Base-by-base conservation (phyloP, 345 rosid genomes). In the Corymbia maculata region DNA sequence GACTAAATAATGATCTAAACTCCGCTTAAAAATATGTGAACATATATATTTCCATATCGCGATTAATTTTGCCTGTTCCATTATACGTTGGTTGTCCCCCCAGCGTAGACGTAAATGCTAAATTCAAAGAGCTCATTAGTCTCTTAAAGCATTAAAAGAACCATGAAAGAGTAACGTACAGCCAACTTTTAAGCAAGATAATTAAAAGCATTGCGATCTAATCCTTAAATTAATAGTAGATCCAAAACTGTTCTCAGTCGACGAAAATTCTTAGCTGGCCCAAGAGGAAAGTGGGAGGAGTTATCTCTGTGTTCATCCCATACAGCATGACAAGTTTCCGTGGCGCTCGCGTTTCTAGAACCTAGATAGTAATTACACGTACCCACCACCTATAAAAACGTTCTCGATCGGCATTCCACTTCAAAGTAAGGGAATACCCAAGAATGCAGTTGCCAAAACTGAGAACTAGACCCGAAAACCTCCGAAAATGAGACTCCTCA, bases 41-140 rank as follows among this genome's bases (percentile, higher is more conserved):
- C 45, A 68, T 68, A 59, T 4, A 59, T 59, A 59, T 2, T 2
- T 59, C 3, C n/a, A 59, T 59, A 0, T 1, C 0, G 2, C 8
- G 0, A n/a, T 64, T 28, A 13, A 6, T 13, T 1, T n/a, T 64
- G 28, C 17, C 0, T 28, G n/a, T 6, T n/a, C 9, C 36, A 0
- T 28, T 28, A 52, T 52, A 64, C 1, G 8, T 64, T 64, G 70
- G 28, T 13, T n/a, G 17, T 64, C 36, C 17, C 2, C 28, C 36
- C 19, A 13, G 9, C 14, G 28, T 13, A 64, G 19, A 28, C 3
- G 70, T 64, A 13, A 13, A 9, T 3, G 1, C 36, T 3, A 3
- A n/a, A 64, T 28, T 2, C 5, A 64, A 64, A 28, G 17, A 64
- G 70, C 1, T 13, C 70, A n/a, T 64, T 13, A 64, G 3, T 28